phyloP scores from a whole-genome alignment of 1,284 basidiomycete genomes.

The Papiliotrema flavescens region DNA sequence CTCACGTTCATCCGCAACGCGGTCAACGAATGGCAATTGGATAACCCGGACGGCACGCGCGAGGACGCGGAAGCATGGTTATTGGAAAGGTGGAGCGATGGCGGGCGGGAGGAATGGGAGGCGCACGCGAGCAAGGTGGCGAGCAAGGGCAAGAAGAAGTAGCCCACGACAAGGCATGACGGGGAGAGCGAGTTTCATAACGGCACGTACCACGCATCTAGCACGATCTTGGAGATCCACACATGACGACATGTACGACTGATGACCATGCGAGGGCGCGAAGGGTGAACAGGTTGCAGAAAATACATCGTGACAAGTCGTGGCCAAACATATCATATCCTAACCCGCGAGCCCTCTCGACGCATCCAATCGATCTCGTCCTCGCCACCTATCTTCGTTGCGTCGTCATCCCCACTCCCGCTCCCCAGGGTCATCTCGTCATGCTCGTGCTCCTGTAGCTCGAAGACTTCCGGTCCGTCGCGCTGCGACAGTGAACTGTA shows the following conservation, averaged over 20 bases:
- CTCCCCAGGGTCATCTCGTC: neutral
- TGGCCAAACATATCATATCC: neutral
- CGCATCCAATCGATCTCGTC: conserved; percentile 35
- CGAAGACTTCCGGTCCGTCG: conserved; percentile 42
- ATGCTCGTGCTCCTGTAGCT: conserved; percentile 34
- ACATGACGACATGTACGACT: too few relatives aligned
- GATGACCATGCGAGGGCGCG: too few relatives aligned
- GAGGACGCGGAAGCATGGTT: conserved; percentile 71
- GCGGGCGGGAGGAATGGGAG: conserved; percentile 8
- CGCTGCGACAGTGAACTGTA: conserved; percentile 28
- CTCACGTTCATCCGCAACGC: conserved; percentile 61
- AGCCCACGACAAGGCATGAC: neutral
- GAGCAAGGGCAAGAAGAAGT: too few relatives aligned
- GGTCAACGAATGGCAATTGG: conserved; percentile 78
- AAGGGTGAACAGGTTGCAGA: too few relatives aligned
- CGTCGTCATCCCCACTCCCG: conserved; percentile 28
- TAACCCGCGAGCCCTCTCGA: neutral
- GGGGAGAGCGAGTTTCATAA: too few relatives aligned
- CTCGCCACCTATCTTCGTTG: conserved; percentile 31
- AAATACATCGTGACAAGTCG: too few relatives aligned
- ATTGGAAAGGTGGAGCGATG: conserved; percentile 28
- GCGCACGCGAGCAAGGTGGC: neutral
- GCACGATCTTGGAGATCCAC: too few relatives aligned
- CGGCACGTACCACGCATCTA: too few relatives aligned
- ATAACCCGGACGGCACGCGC: conserved; percentile 62